Conservation (phyloP, 2,329 filamentous ascomycete species). For the Aspergillus fijiensis region DNA sequence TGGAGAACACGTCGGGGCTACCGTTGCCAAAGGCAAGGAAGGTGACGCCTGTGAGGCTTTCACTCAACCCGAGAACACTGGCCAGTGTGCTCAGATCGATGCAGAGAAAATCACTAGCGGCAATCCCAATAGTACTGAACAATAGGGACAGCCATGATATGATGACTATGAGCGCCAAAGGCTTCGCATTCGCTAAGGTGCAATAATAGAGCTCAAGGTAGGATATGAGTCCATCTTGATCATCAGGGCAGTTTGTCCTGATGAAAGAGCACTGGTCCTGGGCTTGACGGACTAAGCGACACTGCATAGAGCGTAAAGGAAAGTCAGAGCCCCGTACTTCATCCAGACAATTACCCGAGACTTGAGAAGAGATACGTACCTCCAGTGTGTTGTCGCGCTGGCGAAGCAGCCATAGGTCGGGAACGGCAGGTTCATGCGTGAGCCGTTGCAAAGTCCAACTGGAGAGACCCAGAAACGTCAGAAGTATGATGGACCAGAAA, state of each 20-base stretch:
- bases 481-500: conserved; percentile 45
- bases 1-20: conserved; percentile 96
- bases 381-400: conserved; percentile 27
- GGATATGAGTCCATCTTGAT: conserved; percentile 84
- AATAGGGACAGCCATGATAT: conserved; percentile 82
- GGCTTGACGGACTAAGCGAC: conserved; percentile 74
- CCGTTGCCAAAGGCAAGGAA: conserved; percentile 97
- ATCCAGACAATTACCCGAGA: not conserved
- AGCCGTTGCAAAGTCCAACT: conserved; percentile 26
- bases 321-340: not conserved
- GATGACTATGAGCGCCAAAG: conserved; percentile 75
- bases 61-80: conserved; percentile 83
- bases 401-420: conserved; percentile 10
- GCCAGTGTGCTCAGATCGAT: conserved; percentile 94
- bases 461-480: conserved; percentile 32
- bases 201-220: conserved; percentile 95
- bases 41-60: conserved; percentile 93
- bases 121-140: conserved; percentile 96
- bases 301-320: conserved; percentile 49
- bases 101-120: conserved; percentile 97
- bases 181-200: conserved; percentile 64
- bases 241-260: conserved; percentile 75
- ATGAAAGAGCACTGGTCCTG: conserved; percentile 86
- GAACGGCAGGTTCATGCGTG: conserved; percentile 6
- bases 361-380: conserved; percentile 19